phyloP scores from a whole-genome alignment of 1,284 basidiomycete genomes.

The Marasmius sp. region DNA sequence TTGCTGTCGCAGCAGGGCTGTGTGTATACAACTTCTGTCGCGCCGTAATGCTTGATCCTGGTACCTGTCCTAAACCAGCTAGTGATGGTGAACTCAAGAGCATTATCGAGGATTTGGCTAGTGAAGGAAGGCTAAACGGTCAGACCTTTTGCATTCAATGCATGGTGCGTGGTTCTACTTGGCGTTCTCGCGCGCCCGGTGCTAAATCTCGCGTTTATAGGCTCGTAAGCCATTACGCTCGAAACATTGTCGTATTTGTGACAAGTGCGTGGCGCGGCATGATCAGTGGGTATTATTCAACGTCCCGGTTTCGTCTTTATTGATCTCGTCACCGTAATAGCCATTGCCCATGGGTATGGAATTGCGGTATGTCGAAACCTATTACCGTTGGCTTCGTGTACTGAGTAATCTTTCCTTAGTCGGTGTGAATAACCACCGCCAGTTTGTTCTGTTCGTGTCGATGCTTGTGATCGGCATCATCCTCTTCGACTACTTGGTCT shows the following conservation, averaged over 20 bases:
- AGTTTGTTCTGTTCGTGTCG: constrained; percentile 89
- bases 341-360: constrained; percentile 99
- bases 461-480: constrained; percentile 82
- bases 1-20: constrained; percentile 68
- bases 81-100: constrained; percentile 83
- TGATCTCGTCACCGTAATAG: constrained; percentile 36
- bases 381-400: neutral
- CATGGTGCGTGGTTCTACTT: constrained; percentile 56
- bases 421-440: constrained; percentile 92
- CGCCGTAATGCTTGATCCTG: constrained; percentile 86
- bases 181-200: neutral
- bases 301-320: neutral
- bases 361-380: constrained; percentile 70
- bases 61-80: constrained; percentile 79
- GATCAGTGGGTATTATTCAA: constrained; percentile 72
- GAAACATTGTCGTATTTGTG: constrained; percentile 93
- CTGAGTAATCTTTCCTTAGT: constrained; percentile 45
- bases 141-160: constrained; percentile 96
- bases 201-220: constrained; percentile 32
- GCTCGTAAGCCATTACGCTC: constrained; percentile 89
- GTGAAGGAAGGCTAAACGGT: constrained; percentile 86
- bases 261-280: constrained; percentile 85
- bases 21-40: constrained; percentile 92
- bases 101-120: constrained; percentile 86
- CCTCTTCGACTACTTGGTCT: constrained; percentile 81